phyloP scores from a whole-genome alignment of 2,329 filamentous ascomycete species.

The Fusarium penzigii region DNA sequence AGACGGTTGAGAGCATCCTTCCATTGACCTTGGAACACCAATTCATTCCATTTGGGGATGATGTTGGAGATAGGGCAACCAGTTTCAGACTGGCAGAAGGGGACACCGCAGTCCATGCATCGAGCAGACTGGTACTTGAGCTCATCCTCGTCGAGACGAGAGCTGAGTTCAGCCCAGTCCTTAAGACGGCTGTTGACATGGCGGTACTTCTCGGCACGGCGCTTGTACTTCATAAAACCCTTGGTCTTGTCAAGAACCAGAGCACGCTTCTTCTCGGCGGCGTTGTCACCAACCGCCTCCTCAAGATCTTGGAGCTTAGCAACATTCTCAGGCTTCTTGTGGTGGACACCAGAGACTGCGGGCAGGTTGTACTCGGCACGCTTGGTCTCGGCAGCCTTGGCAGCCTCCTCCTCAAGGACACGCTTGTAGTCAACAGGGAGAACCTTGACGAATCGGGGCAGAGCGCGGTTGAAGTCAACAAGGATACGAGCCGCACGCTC shows the following conservation, averaged over 20 bases:
- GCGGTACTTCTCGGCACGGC: conserved; percentile 91
- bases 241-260: conserved; percentile 96
- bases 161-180: conserved; percentile 91
- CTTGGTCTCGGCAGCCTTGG: conserved; percentile 82
- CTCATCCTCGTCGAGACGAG: conserved; percentile 87
- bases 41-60: conserved; percentile 94
- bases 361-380: conserved; percentile 81
- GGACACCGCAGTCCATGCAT: conserved; percentile 98
- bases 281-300: conserved; percentile 82
- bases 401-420: conserved; percentile 81
- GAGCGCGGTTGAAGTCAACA: conserved; percentile 90
- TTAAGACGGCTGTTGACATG: conserved; percentile 79
- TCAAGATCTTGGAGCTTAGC: conserved; percentile 82
- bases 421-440: conserved; percentile 96
- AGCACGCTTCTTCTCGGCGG: conserved; percentile 85
- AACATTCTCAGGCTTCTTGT: conserved; percentile 67
- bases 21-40: conserved; percentile 79
- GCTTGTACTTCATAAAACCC: conserved; percentile 97
- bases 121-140: conserved; percentile 95
- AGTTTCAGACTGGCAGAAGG: conserved; percentile 95
- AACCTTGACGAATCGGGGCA: conserved; percentile 90
- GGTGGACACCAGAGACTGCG: conserved; percentile 65
- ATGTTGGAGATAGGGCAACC: conserved; percentile 97
- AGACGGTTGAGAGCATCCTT: conserved; percentile 87
- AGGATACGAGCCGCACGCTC: conserved; percentile 91